These are phyloP conservation scores for Brassica cretica DNA, from an alignment of 345 rosid species.

Conservation along the genomic window DNA sequence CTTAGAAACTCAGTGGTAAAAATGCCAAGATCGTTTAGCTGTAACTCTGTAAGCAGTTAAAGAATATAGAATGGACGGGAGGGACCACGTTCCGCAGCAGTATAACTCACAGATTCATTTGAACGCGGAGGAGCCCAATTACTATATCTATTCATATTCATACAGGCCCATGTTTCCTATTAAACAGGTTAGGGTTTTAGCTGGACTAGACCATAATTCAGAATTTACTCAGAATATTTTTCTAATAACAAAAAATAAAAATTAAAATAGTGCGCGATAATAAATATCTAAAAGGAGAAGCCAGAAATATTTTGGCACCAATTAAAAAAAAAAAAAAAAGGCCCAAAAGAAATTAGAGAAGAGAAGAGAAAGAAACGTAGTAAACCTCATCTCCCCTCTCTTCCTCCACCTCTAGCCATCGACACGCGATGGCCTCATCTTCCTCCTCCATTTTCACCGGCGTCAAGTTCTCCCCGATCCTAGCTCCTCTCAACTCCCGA, in stretches of 20 bases:
- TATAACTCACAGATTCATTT: no score
- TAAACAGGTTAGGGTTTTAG: not conserved
- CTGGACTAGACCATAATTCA: not conserved
- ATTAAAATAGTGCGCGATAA: not conserved
- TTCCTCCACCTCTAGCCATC: not conserved
- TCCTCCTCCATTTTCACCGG: slow-evolving; percentile 44
- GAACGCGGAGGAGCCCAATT: no score
- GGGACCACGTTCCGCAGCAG: no score
- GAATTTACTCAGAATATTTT: not conserved
- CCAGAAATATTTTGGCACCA: not conserved
- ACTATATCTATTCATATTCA: no score
- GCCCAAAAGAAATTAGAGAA: not conserved
- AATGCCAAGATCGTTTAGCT: no score
- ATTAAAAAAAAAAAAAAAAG: not conserved
- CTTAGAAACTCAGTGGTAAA: no score
- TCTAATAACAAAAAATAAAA: not conserved
- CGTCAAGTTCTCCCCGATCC: slow-evolving; percentile 33
- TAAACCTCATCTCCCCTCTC: slow-evolving; percentile 26
- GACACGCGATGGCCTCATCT: slow-evolving; percentile 44
- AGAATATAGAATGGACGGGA: no score
- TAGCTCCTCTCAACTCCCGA: slow-evolving; percentile 27
- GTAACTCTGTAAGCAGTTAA: no score
- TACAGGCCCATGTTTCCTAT: not conserved
- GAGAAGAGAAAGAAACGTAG: slow-evolving; percentile 16
- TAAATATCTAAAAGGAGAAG: not conserved